Conservation (phyloP, 2,329 filamentous ascomycete species). For the Geosmithia flava region DNA sequence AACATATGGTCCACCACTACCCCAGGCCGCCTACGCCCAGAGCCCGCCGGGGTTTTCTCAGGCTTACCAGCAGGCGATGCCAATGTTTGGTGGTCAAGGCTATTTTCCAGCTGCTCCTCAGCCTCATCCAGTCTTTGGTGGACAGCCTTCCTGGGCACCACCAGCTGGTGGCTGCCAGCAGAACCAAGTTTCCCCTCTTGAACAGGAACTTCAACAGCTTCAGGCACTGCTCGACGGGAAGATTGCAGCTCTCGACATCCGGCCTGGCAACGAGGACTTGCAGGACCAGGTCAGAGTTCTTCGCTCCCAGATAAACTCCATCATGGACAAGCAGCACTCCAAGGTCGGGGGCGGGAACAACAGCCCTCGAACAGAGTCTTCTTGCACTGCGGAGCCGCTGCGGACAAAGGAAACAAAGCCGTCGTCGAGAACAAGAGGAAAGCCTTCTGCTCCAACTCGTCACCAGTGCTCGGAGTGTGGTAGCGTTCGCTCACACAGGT, state of each 20-base stretch:
- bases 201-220: neutral
- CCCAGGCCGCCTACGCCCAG: too few species aligned
- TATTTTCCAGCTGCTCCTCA: too few species aligned
- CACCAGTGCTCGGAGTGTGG: slow-evolving; percentile 25
- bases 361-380: too few species aligned
- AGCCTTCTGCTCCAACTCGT: slow-evolving; percentile 3
- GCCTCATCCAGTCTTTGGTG: too few species aligned
- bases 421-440: neutral
- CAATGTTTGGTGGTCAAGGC: too few species aligned
- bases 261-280: neutral
- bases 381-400: too few species aligned
- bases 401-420: too few species aligned
- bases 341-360: neutral
- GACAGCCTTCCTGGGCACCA: neutral
- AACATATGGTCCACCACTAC: too few species aligned
- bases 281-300: neutral
- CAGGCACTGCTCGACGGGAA: neutral
- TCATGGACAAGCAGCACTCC: neutral
- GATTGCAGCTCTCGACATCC: neutral
- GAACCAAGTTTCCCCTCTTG: neutral
- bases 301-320: neutral
- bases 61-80: too few species aligned
- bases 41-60: too few species aligned
- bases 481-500: slow-evolving; percentile 17
- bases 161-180: neutral